These are phyloP conservation scores for Colletotrichum sp. DNA, from an alignment of 2,329 filamentous ascomycete genomes.

Conservation along the genomic window DNA sequence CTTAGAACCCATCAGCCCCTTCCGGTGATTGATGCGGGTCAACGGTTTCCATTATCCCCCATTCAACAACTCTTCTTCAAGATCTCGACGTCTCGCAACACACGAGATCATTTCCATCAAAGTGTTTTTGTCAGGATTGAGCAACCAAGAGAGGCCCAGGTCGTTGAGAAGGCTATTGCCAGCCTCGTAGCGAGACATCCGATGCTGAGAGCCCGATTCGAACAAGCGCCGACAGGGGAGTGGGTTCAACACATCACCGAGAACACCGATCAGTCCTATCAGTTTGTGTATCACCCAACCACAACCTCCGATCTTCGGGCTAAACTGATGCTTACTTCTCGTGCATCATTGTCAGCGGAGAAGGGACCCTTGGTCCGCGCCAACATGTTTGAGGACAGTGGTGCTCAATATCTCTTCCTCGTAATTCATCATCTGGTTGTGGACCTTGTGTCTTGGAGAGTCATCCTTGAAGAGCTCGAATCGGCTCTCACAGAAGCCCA, in stretches of 20 bases:
- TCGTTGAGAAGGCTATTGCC: not conserved
- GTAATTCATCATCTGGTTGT: conserved; percentile 42
- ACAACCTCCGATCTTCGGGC: not conserved
- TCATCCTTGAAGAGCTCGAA: conserved; percentile 48
- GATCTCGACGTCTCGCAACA: not conserved
- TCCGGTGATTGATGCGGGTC: not conserved
- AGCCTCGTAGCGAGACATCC: not conserved
- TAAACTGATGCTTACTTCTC: not conserved
- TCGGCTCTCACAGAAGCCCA: not conserved
- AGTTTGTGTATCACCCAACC: not conserved
- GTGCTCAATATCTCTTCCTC: conserved; percentile 31
- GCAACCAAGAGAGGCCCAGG: not conserved
- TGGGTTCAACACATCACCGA: not conserved
- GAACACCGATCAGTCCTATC: not conserved
- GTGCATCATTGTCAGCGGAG: not conserved
- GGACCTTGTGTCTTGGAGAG: conserved; percentile 51
- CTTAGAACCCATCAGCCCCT: not conserved
- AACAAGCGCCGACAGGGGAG: not conserved
- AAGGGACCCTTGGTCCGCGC: conserved; percentile 23
- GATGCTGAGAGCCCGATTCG: conserved; percentile 7
- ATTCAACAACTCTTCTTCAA: conserved; percentile 6
- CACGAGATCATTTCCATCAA: conserved; percentile 7
- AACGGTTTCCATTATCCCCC: not conserved
- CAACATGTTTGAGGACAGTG: conserved; percentile 14
- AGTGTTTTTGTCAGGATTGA: not conserved